Evolutionary conservation across 441 rosid species (phyloP).

Genomic region (Erodium chrysanthum): DNA sequence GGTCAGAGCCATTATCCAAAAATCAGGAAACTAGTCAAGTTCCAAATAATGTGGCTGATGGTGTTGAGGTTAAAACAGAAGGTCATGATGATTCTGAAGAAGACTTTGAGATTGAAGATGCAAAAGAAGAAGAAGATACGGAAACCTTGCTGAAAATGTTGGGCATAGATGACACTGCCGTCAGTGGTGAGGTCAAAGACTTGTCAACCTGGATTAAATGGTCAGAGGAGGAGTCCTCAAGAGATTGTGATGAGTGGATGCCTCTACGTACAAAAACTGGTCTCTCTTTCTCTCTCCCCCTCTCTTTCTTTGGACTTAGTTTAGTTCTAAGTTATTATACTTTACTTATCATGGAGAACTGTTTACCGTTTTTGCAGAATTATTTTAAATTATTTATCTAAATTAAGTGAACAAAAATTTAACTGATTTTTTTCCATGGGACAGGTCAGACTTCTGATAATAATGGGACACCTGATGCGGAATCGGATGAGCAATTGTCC

Average conservation of each 20-base stretch:
- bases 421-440: constrained; percentile 9
- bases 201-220: constrained; percentile 76
- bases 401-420: not conserved
- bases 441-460: constrained; percentile 29
- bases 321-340: not conserved
- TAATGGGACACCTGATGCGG: constrained; percentile 36
- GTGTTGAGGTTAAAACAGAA: constrained; percentile 17
- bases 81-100: constrained; percentile 32
- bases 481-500: constrained; percentile 55
- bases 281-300: constrained; percentile 19
- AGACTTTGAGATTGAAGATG: constrained; percentile 41
- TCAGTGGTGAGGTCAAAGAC: constrained; percentile 57
- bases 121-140: constrained; percentile 61
- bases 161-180: constrained; percentile 66
- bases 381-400: not conserved
- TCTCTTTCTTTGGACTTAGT: not conserved
- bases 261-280: constrained; percentile 60
- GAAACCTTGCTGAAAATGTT: constrained; percentile 71
- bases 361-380: not conserved
- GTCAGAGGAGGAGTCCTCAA: constrained; percentile 66
- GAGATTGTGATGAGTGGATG: constrained; percentile 80
- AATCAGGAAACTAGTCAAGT: constrained; percentile 27
- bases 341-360: not conserved
- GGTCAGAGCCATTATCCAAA: constrained; percentile 64
- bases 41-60: constrained; percentile 26